phyloP scores from a whole-genome alignment of 2,329 filamentous ascomycete genomes.

The Arthrobotrys conoides region DNA sequence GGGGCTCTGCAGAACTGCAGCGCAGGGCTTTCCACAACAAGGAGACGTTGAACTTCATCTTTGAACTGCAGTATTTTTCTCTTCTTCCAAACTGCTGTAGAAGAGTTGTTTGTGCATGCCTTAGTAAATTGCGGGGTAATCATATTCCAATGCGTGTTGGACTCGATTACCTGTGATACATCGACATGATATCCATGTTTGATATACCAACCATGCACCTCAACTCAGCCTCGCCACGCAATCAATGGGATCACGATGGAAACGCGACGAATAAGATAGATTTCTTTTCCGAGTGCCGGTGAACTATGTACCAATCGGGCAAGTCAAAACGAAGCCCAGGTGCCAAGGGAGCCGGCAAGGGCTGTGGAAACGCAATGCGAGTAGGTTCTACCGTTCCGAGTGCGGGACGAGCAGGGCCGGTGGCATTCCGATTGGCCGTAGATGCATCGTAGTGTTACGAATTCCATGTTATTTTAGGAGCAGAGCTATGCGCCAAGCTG shows the following conservation, averaged over 20 bases:
- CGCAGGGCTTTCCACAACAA: too few species aligned
- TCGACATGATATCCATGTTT: too few species aligned
- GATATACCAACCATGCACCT: too few species aligned
- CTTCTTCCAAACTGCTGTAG: too few species aligned
- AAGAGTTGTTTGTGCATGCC: too few species aligned
- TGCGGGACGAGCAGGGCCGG: constrained; percentile 1
- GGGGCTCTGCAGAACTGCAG: too few species aligned
- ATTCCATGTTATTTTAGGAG: constrained; percentile 6
- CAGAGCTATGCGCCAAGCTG: background rate
- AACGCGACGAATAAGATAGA: background rate
- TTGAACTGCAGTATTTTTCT: too few species aligned
- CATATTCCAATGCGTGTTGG: too few species aligned
- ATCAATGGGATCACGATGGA: background rate
- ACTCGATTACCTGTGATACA: too few species aligned
- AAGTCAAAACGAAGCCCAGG: constrained; percentile 16
- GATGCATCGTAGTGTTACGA: background rate
- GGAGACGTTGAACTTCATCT: too few species aligned
- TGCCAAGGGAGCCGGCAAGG: constrained; percentile 8
- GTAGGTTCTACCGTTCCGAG: background rate
- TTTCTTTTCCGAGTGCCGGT: background rate
- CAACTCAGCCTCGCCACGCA: background rate
- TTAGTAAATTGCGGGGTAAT: too few species aligned
- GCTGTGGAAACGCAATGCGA: background rate
- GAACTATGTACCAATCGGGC: background rate
- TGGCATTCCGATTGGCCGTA: constrained; percentile 10